phyloP scores from a whole-genome alignment of 2,329 filamentous ascomycete genomes.

The Diaporthe vaccinii region DNA sequence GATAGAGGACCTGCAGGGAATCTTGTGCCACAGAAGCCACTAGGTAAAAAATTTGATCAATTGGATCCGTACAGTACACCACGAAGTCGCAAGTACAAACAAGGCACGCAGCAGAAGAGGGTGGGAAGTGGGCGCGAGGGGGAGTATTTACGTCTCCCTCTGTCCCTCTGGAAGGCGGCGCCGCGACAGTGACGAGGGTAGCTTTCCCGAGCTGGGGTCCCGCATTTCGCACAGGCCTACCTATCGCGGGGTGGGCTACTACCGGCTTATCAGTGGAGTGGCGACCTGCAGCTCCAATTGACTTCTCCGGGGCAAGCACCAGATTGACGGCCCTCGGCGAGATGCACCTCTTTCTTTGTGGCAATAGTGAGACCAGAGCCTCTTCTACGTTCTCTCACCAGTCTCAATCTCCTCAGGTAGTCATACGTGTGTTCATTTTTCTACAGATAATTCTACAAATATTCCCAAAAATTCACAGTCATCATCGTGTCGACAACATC shows the following conservation, averaged over 20 bases:
- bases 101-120: neutral
- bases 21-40: slow-evolving; percentile 31
- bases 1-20: slow-evolving; percentile 12
- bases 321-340: neutral
- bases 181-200: slow-evolving; percentile 31
- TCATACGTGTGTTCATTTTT: fast-evolving
- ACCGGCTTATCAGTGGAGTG: slow-evolving; percentile 40
- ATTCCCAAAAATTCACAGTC: neutral
- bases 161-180: neutral
- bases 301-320: slow-evolving; percentile 15
- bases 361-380: fast-evolving
- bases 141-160: slow-evolving; percentile 36
- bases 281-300: slow-evolving; percentile 33
- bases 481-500: neutral
- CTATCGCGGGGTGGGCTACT: slow-evolving; percentile 34
- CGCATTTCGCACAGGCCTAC: slow-evolving; percentile 26
- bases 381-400: fast-evolving
- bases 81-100: slow-evolving; percentile 38
- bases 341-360: neutral
- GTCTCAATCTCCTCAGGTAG: neutral
- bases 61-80: slow-evolving; percentile 36
- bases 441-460: neutral
- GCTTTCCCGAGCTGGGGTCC: slow-evolving; percentile 26
- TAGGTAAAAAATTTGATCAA: slow-evolving; percentile 38
- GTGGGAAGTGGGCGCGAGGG: slow-evolving; percentile 11